Conservation (phyloP, 176 grass and related monocot species). For the Bothriochloa decipiens region DNA sequence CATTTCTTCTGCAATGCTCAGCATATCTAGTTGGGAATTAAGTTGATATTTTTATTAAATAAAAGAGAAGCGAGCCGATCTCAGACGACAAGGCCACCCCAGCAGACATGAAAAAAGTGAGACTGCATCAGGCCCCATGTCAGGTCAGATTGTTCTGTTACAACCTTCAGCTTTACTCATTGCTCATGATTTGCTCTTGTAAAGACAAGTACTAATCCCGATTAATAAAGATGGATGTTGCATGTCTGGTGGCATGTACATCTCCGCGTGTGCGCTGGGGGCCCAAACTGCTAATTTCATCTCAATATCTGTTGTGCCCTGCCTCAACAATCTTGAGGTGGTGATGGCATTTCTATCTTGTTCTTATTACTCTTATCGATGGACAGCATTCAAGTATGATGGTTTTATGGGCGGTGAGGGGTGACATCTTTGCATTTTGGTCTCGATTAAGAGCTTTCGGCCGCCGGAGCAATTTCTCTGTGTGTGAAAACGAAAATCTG, state of each 20-base stretch:
- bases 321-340: not conserved
- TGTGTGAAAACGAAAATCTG: too few relatives aligned
- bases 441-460: too few relatives aligned
- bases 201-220: not conserved
- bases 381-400: not conserved
- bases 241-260: constrained; percentile 32
- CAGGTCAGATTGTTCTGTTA: constrained; percentile 22
- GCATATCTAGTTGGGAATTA: not conserved
- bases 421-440: not conserved
- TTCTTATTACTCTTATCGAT: not conserved
- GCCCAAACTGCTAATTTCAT: not conserved
- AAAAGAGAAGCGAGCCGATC: constrained; percentile 15
- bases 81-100: not conserved
- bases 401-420: not conserved
- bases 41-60: too few relatives aligned
- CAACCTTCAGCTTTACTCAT: constrained; percentile 42
- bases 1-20: not conserved
- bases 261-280: constrained; percentile 14
- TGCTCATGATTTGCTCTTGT: not conserved
- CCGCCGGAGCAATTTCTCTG: not conserved
- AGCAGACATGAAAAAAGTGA: not conserved
- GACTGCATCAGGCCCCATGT: constrained; percentile 1
- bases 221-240: constrained; percentile 1
- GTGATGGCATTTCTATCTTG: too few relatives aligned
- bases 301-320: not conserved